These are phyloP conservation scores for Pulveroboletus sp. DNA, from an alignment of 768 basidiomycete species.

Conservation along the genomic window DNA sequence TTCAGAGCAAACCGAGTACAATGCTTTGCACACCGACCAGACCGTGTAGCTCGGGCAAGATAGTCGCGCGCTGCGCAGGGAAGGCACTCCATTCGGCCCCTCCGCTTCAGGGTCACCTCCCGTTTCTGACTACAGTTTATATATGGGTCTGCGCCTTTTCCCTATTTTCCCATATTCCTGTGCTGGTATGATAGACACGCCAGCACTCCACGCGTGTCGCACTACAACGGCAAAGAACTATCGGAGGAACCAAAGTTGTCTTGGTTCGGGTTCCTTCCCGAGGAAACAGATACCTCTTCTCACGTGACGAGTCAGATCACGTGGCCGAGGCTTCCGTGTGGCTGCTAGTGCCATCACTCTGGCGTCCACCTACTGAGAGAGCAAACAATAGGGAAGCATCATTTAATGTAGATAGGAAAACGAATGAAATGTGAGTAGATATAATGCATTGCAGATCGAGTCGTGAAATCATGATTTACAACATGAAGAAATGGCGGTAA, in stretches of 20 bases:
- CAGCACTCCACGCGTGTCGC: constrained; percentile 2
- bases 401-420: constrained; percentile 7
- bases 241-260: constrained; percentile 6
- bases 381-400: constrained; percentile 2
- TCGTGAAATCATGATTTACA: constrained; percentile 23
- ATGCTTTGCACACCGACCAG: background rate
- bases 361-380: constrained; percentile 4
- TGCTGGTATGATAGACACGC: background rate
- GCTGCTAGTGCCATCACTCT: constrained; percentile 6
- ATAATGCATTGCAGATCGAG: constrained; percentile 22
- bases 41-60: constrained; percentile 2
- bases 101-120: constrained; percentile 2
- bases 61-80: background rate
- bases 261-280: background rate
- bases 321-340: constrained; percentile 13
- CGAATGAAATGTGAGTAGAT: constrained; percentile 14
- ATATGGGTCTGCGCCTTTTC: background rate
- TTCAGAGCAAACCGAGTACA: background rate
- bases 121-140: background rate
- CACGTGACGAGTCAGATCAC: constrained; percentile 28
- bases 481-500: constrained; percentile 12
- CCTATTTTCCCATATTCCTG: background rate
- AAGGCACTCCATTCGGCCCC: background rate
- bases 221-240: constrained; percentile 1
- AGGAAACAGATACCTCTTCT: constrained; percentile 5